These are phyloP conservation scores for Kentomonas sorsogonicus DNA, from an alignment of 208 protist species.

Conservation along the genomic window DNA sequence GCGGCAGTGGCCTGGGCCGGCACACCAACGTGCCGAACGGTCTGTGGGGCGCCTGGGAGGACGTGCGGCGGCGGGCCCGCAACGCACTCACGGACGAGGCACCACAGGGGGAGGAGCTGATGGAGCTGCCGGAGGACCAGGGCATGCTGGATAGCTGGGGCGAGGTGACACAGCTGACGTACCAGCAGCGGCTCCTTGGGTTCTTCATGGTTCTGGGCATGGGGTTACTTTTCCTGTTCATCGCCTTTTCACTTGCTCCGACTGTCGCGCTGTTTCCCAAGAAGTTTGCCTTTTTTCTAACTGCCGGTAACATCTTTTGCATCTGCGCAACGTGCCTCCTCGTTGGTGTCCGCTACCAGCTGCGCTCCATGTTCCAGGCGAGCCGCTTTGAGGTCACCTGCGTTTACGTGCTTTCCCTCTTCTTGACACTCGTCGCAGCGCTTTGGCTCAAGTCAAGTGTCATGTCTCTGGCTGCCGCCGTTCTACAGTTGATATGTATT, in stretches of 20 bases:
- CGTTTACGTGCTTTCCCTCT: constrained; percentile 59
- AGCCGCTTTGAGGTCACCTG: constrained; percentile 66
- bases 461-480: constrained; percentile 52
- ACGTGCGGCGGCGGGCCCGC: constrained; percentile 36
- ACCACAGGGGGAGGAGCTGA: constrained; percentile 36
- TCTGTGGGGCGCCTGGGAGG: constrained; percentile 43
- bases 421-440: constrained; percentile 66
- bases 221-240: constrained; percentile 70
- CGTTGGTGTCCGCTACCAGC: constrained; percentile 64
- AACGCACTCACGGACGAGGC: constrained; percentile 48
- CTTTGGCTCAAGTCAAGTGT: constrained; percentile 55
- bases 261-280: constrained; percentile 58
- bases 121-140: constrained; percentile 49
- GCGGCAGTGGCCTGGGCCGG: too few relatives aligned
- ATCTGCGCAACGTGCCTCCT: constrained; percentile 84
- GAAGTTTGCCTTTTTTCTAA: constrained; percentile 92
- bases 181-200: constrained; percentile 71
- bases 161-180: constrained; percentile 73
- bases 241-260: constrained; percentile 55
- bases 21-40: constrained; percentile 17
- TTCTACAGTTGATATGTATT: constrained; percentile 53
- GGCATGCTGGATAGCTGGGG: constrained; percentile 39
- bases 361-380: constrained; percentile 76
- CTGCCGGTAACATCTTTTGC: constrained; percentile 80
- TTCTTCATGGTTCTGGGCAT: constrained; percentile 83